A percentile compares a stretch with the other conserved stretches of the same genome.
These are phyloP conservation scores for Chaetomium sp. DNA, from an alignment of 2,329 filamentous ascomycete species.

Conservation along the genomic window DNA sequence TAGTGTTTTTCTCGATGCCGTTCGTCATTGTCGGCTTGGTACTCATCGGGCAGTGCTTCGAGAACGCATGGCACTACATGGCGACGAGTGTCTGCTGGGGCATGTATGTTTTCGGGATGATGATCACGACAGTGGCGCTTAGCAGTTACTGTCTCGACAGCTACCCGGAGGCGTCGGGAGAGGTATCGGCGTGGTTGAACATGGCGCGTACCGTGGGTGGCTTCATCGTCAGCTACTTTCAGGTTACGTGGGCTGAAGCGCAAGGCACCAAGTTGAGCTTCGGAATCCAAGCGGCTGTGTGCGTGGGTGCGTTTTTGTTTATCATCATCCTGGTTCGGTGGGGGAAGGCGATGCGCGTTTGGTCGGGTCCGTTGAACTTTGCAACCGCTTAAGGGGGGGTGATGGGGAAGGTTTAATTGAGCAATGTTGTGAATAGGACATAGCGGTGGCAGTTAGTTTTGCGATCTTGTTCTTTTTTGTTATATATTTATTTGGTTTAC, in stretches of 20 bases:
- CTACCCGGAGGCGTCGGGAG: constrained; percentile 58
- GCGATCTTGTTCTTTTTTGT: no score
- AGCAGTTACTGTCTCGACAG: constrained; percentile 56
- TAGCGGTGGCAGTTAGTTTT: no score
- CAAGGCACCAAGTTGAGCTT: constrained; percentile 49
- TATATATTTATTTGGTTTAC: no score
- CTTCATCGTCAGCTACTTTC: constrained; percentile 56
- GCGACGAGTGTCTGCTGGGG: constrained; percentile 53
- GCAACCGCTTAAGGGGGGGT: constrained; percentile 30
- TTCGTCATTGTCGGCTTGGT: constrained; percentile 55
- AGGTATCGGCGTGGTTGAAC: constrained; percentile 57
- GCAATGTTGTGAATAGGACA: no score
- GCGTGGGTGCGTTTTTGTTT: constrained; percentile 35
- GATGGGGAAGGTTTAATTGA: background rate
- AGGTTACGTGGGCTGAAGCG: constrained; percentile 52
- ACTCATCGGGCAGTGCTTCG: constrained; percentile 55
- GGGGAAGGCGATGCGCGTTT: constrained; percentile 40
- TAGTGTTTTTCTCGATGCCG: constrained; percentile 50
- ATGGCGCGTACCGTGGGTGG: constrained; percentile 52
- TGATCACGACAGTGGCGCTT: constrained; percentile 55
- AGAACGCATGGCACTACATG: constrained; percentile 56
- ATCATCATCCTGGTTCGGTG: constrained; percentile 36
- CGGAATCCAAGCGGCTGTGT: constrained; percentile 50
- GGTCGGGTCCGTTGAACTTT: constrained; percentile 40
- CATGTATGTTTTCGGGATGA: constrained; percentile 58